Conservation (phyloP, 306 rosid species). For the Quercus gilva region DNA sequence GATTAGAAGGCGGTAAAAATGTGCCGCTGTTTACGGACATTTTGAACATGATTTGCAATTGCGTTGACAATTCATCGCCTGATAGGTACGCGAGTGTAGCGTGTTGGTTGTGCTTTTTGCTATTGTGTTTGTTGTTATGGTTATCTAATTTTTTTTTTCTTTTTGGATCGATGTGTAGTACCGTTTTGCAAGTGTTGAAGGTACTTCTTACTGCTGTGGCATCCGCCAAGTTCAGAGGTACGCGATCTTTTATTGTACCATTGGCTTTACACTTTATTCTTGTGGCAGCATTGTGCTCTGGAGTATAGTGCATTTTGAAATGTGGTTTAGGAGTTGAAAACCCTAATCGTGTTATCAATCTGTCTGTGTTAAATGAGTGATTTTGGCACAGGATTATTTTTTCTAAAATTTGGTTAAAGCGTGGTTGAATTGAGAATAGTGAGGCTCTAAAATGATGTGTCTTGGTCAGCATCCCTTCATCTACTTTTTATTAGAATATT, state of each 20-base stretch:
- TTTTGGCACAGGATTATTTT: too few species aligned
- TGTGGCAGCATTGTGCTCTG: not conserved
- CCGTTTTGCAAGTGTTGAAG: constrained; percentile 96
- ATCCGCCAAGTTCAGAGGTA: constrained; percentile 96
- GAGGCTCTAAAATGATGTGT: too few species aligned
- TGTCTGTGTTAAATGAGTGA: too few species aligned
- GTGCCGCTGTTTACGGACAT: constrained; percentile 71
- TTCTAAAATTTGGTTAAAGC: too few species aligned
- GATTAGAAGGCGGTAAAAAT: constrained; percentile 90
- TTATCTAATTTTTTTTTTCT: constrained; percentile 12
- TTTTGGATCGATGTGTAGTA: constrained; percentile 57
- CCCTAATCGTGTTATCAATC: too few species aligned
- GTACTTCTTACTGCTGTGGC: constrained; percentile 99
- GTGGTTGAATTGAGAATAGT: too few species aligned
- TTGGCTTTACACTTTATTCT: not conserved
- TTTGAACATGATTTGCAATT: constrained; percentile 78
- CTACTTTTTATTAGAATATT: too few species aligned
- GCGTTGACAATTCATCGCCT: constrained; percentile 88
- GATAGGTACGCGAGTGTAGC: constrained; percentile 67
- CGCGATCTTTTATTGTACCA: constrained; percentile 15
- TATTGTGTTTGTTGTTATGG: constrained; percentile 28
- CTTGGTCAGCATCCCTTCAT: too few species aligned
- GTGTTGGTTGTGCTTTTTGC: not conserved
- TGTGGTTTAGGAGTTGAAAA: not conserved
- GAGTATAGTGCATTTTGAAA: not conserved